Base-by-base conservation (phyloP, 345 rosid species). In the Geranium rotundifolium region DNA sequence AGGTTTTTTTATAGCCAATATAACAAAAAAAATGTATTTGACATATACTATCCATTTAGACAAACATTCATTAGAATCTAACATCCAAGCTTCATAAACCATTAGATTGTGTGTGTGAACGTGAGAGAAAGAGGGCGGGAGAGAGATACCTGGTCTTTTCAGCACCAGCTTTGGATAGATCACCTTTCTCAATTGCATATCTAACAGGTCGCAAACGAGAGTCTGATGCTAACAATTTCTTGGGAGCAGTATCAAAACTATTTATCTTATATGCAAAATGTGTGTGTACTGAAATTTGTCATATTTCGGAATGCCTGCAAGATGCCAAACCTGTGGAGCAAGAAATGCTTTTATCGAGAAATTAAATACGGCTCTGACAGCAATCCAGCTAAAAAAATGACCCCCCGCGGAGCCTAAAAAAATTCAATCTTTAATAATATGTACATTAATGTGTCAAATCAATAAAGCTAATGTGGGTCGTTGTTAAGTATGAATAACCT, bases 371-470 rank as follows among this genome's bases (percentile, higher is more conserved):
- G 16, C 14, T 7, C 55, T n/a, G 37, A 54, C 49, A 31, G 19
- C 30, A 27, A 9, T 23, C 56, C 19, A 5, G 7, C 20, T 14
- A 56, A 2, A 55, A 39, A 4, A 37, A 34, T 5, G 27, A 52
- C 14, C 50, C 30, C 17, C n/a, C n/a, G n/a, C 8, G 46, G 41
- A 54, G 78, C 91, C 89, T 85, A 91, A 71, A 81, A 81, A 49
- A 80, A 61, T 65, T 87, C 88, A 23, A 87, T 81, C 41, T 34
- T 34, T 46, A 46, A 46, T 0, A 46, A 46, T 12, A 46, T 3
- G 3, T 9, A 14, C 16, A 46, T 46, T 14, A 12, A 46, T 46
- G 52, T 46, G 52, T 14, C 52, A 46, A 9, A 14, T 3, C 52
- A 46, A 10, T 37, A 6, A 37, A 23, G 41, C 41, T 8, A 4